Percentiles rank a stretch among this genome's conserved stretches.
Conservation (phyloP, 768 basidiomycete genomes). For the Astraeus odoratus region DNA sequence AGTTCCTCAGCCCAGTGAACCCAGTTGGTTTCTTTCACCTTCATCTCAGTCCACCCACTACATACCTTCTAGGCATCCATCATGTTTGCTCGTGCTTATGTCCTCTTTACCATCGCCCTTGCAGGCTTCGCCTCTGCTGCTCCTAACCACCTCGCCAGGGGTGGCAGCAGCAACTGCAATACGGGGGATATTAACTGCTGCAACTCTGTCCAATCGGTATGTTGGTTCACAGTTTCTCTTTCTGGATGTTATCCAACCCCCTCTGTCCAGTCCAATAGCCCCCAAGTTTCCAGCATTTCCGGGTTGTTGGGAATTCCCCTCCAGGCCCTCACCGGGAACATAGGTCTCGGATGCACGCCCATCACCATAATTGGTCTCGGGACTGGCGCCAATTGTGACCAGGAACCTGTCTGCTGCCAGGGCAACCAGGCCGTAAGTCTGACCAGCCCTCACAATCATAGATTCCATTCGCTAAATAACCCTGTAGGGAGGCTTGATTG, state of each 20-base stretch:
- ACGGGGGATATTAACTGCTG: slow-evolving; percentile 13
- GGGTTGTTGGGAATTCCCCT: slow-evolving; percentile 3
- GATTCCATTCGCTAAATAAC: background rate
- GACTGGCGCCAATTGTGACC: slow-evolving; percentile 1
- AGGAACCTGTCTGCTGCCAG: slow-evolving; percentile 10
- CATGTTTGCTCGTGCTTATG: slow-evolving; percentile 13
- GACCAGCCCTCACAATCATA: background rate
- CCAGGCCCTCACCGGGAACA: background rate
- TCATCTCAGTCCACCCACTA: background rate
- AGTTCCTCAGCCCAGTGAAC: background rate
- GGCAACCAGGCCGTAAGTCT: slow-evolving; percentile 2
- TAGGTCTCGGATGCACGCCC: slow-evolving; percentile 3
- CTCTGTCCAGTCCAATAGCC: background rate
- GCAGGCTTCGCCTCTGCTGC: slow-evolving; percentile 10
- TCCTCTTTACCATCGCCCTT: slow-evolving; percentile 8
- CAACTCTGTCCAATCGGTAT: slow-evolving; percentile 5
- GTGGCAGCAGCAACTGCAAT: slow-evolving; percentile 7
- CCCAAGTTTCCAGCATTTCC: background rate
- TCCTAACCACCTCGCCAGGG: background rate
- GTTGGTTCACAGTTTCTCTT: background rate
- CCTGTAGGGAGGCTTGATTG: background rate
- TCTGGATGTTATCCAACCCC: background rate
- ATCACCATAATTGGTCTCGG: background rate
- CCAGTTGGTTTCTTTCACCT: background rate
- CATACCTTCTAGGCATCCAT: background rate